Conservation (phyloP, 2,329 filamentous ascomycete genomes). For the Fusarium fujikuroi region DNA sequence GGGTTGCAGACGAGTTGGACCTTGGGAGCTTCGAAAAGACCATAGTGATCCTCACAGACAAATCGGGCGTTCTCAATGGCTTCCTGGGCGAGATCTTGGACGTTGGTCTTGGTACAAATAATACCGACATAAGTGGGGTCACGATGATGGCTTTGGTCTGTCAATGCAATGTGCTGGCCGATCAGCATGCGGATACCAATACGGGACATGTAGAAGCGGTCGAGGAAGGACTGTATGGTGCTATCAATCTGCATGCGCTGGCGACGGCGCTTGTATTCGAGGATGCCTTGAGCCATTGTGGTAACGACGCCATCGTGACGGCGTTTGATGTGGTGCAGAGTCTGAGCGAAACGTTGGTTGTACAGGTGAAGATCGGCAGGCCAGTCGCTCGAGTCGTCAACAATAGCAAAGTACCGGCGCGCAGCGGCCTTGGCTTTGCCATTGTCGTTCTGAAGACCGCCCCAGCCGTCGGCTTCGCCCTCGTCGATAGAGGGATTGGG, state of each 20-base stretch:
- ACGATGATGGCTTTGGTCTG: conserved; percentile 87
- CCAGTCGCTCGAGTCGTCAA: conserved; percentile 90
- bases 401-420: conserved; percentile 84
- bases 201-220: conserved; percentile 99
- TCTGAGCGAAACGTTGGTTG: conserved; percentile 90
- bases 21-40: conserved; percentile 94
- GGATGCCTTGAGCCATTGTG: conserved; percentile 95
- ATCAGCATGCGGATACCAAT: conserved; percentile 99
- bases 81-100: conserved; percentile 92
- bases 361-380: conserved; percentile 94
- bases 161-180: conserved; percentile 96
- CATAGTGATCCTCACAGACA: conserved; percentile 98
- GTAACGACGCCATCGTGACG: conserved; percentile 97
- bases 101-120: conserved; percentile 98
- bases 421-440: conserved; percentile 60
- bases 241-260: conserved; percentile 99
- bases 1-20: conserved; percentile 96
- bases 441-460: conserved; percentile 57
- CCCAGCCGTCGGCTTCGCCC: conserved; percentile 78
- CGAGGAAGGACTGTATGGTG: conserved; percentile 96
- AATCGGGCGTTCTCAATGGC: conserved; percentile 99
- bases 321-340: conserved; percentile 92
- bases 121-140: conserved; percentile 97
- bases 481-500: conserved; percentile 89
- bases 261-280: conserved; percentile 96